These are phyloP conservation scores for Onygenales sp. DNA, from an alignment of 2,329 filamentous ascomycete genomes.

Conservation along the genomic window DNA sequence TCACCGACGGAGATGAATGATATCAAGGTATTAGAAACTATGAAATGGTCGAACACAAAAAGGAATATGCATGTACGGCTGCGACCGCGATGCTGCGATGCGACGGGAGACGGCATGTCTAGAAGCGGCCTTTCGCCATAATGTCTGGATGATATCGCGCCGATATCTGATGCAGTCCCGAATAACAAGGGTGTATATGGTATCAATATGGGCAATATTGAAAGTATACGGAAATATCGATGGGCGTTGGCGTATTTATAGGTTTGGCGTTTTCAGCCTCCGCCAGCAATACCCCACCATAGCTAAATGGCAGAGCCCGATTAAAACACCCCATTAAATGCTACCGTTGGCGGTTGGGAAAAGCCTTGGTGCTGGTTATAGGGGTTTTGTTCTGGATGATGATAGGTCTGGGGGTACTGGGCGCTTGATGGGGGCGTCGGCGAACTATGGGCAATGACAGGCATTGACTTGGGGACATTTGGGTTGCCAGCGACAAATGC, in stretches of 20 bases:
- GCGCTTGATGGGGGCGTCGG: slow-evolving; percentile 27
- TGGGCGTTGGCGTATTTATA: background rate
- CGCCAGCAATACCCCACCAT: no score
- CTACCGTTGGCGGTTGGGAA: slow-evolving; percentile 24
- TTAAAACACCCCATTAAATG: slow-evolving; percentile 19
- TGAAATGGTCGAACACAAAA: slow-evolving; percentile 15
- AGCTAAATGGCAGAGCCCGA: background rate
- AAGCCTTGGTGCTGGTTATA: slow-evolving; percentile 26
- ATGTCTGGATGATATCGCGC: background rate
- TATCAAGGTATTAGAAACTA: slow-evolving; percentile 5
- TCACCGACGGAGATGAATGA: slow-evolving; percentile 5
- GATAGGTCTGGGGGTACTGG: slow-evolving; percentile 27
- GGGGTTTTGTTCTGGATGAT: slow-evolving; percentile 22
- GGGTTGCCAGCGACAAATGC: slow-evolving; percentile 27
- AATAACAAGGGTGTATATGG: background rate
- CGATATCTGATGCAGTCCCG: background rate
- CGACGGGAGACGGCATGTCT: background rate
- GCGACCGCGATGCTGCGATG: background rate
- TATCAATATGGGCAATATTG: slow-evolving; percentile 1
- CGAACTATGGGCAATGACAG: slow-evolving; percentile 18
- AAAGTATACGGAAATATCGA: background rate
- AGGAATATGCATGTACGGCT: background rate
- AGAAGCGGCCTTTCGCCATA: background rate
- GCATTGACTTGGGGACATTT: slow-evolving; percentile 21
- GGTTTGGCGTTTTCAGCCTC: background rate